phyloP scores from a whole-genome alignment of 2,329 filamentous ascomycete genomes.

The Esteya vermicola region DNA sequence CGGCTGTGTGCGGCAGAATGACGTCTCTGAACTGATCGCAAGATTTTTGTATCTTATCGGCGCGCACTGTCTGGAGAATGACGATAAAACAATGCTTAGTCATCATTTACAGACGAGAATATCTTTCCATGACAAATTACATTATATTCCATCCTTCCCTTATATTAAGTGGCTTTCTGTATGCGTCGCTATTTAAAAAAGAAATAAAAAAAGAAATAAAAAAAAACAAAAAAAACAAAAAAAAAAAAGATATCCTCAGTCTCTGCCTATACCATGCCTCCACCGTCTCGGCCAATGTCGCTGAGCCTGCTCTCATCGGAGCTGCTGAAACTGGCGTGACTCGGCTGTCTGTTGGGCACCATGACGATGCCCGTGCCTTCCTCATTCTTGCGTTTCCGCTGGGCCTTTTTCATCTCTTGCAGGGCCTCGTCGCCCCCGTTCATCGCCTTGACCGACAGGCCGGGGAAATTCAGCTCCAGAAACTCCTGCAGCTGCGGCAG shows the following conservation, averaged over 20 bases:
- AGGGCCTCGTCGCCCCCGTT: conserved; percentile 70
- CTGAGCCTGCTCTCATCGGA: conserved; percentile 35
- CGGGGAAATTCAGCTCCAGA: conserved; percentile 59
- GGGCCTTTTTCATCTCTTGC: conserved; percentile 59
- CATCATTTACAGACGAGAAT: too few relatives aligned
- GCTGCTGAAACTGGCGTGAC: conserved; percentile 33
- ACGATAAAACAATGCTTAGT: too few relatives aligned
- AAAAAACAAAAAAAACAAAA: not conserved
- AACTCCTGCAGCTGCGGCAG: conserved; percentile 60
- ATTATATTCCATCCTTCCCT: too few relatives aligned
- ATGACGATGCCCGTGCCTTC: conserved; percentile 34
- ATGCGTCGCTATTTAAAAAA: too few relatives aligned
- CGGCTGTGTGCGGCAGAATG: not conserved
- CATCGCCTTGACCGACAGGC: conserved; percentile 57
- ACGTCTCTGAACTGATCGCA: not conserved
- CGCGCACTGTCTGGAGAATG: not conserved
- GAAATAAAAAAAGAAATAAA: not conserved
- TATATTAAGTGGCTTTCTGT: too few relatives aligned
- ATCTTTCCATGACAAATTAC: too few relatives aligned
- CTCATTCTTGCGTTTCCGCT: conserved; percentile 59
- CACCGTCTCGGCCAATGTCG: conserved; percentile 17
- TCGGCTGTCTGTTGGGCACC: conserved; percentile 42
- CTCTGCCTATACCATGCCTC: too few relatives aligned
- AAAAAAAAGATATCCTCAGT: not conserved
- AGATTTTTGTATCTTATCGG: not conserved